A percentile compares a stretch with the other conserved stretches of the same genome.
phyloP scores from a whole-genome alignment of 768 basidiomycete genomes.

The Amanita pseudoporphyria region DNA sequence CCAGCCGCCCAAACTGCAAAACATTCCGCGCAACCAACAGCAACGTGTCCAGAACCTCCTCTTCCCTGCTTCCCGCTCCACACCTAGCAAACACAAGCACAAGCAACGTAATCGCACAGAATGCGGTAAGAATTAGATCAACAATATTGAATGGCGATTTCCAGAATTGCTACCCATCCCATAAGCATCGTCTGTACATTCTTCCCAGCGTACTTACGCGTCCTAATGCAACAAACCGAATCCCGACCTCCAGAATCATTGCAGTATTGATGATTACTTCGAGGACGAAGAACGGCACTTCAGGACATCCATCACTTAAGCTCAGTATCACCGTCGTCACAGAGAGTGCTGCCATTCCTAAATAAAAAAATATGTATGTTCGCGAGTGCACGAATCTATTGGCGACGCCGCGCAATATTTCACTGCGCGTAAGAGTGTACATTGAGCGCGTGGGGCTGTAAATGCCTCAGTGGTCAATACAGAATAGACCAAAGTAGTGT shows the following conservation, averaged over 20 bases:
- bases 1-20: conserved; percentile 86
- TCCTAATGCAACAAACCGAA: conserved; percentile 90
- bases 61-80: conserved; percentile 75
- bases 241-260: conserved; percentile 91
- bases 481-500: conserved; percentile 7
- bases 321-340: conserved; percentile 81
- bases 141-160: conserved; percentile 86
- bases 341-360: conserved; percentile 81
- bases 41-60: conserved; percentile 89
- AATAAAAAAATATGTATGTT: conserved; percentile 81
- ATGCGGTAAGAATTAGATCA: conserved; percentile 79
- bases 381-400: conserved; percentile 87
- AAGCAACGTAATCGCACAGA: conserved; percentile 85
- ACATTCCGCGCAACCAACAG: conserved; percentile 88
- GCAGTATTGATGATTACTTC: conserved; percentile 82
- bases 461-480: conserved; percentile 11
- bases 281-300: conserved; percentile 78
- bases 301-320: conserved; percentile 77
- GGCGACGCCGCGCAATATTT: conserved; percentile 78
- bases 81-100: conserved; percentile 86
- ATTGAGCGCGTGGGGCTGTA: conserved; percentile 69
- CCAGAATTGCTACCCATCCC: conserved; percentile 78
- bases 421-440: conserved; percentile 73
- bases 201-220: conserved; percentile 43
- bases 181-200: conserved; percentile 2